phyloP scores from a whole-genome alignment of 1,284 basidiomycete genomes.

The Thecaphora frezii region DNA sequence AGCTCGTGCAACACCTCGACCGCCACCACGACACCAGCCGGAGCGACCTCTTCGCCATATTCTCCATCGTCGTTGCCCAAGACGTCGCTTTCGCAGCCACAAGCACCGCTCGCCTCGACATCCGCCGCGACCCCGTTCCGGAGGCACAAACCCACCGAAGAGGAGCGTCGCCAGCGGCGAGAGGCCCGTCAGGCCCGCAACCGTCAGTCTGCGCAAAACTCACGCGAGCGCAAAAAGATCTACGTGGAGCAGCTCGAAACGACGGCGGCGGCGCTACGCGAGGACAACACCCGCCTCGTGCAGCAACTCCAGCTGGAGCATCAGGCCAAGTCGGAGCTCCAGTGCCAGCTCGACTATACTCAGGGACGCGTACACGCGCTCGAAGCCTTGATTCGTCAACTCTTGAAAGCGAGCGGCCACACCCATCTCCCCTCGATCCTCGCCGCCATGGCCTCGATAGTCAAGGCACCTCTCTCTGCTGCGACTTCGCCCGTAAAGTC shows the following conservation, averaged over 20 bases:
- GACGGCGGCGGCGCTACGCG: constrained; percentile 28
- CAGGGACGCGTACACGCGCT: constrained; percentile 34
- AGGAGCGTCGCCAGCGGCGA: constrained; percentile 50
- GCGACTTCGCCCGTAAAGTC: constrained; percentile 15
- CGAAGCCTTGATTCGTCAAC: constrained; percentile 27
- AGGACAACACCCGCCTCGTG: constrained; percentile 27
- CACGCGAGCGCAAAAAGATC: constrained; percentile 54
- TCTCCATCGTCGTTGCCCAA: constrained; percentile 2
- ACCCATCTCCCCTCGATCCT: background rate
- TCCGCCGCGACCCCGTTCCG: constrained; percentile 17
- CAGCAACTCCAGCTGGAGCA: constrained; percentile 21
- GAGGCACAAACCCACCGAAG: constrained; percentile 39
- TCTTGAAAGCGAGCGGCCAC: background rate
- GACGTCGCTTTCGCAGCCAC: constrained; percentile 10
- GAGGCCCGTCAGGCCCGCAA: constrained; percentile 56
- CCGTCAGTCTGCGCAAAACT: constrained; percentile 54
- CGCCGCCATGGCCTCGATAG: background rate
- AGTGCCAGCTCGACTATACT: constrained; percentile 32
- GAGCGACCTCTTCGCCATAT: background rate
- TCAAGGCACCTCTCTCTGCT: constrained; percentile 4
- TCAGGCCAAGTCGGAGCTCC: constrained; percentile 18
- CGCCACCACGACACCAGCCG: constrained; percentile 18
- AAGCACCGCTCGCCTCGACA: constrained; percentile 10
- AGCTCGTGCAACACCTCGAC: too few species aligned
- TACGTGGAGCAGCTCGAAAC: constrained; percentile 48